phyloP scores from a whole-genome alignment of 2,329 filamentous ascomycete genomes.

The Raffaelea ambrosiae region DNA sequence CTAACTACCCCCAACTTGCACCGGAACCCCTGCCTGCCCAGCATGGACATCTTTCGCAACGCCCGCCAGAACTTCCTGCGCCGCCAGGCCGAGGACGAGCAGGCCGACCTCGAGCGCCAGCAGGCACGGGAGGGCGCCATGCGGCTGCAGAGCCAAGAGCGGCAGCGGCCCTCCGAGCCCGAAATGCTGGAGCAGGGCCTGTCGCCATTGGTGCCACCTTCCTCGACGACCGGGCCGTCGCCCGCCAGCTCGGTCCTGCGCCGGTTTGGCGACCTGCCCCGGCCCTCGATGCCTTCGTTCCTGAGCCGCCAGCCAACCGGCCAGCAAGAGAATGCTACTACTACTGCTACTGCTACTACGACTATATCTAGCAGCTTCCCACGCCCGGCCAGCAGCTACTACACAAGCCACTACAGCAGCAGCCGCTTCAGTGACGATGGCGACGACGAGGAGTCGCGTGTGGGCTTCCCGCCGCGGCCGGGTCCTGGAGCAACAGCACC shows the following conservation, averaged over 20 bases:
- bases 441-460: constrained; percentile 7
- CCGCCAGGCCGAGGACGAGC: constrained; percentile 9
- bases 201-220: too few relatives aligned
- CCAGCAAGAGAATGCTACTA: background rate
- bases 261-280: constrained; percentile 17
- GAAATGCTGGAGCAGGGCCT: constrained; percentile 20
- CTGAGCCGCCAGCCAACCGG: constrained; percentile 11
- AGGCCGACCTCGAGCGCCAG: constrained; percentile 18
- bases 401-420: constrained; percentile 1
- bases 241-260: constrained; percentile 14
- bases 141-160: background rate
- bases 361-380: constrained; percentile 2
- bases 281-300: constrained; percentile 20
- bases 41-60: constrained; percentile 13
- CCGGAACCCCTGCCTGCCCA: too few relatives aligned
- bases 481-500: too few relatives aligned
- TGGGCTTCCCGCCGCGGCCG: background rate
- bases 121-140: constrained; percentile 1
- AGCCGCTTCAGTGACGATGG: background rate
- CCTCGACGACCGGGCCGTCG: constrained; percentile 5
- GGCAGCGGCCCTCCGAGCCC: constrained; percentile 1
- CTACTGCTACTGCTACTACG: too few relatives aligned
- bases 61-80: constrained; percentile 12
- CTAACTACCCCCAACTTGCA: too few relatives aligned
- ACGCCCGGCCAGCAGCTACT: constrained; percentile 18